phyloP scores from a whole-genome alignment of 164 flowering plant genomes.

The Magnolia changhungtana region DNA sequence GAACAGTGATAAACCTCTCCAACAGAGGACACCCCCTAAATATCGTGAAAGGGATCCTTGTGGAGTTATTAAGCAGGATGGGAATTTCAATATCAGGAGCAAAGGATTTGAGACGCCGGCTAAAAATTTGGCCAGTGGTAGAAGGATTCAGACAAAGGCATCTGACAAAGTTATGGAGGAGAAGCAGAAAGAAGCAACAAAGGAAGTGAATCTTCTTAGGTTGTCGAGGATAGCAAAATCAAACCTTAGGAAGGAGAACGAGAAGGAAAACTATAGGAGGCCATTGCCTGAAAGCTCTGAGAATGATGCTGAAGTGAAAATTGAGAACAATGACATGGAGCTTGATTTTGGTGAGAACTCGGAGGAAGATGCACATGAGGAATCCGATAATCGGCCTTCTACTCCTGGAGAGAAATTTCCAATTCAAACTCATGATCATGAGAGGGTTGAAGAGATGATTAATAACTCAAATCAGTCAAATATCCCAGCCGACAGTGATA shows the following conservation, averaged over 20 bases:
- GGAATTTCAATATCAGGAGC: conserved; percentile 40
- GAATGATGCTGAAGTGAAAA: conserved; percentile 82
- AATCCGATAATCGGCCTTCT: conserved; percentile 42
- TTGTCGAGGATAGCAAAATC: conserved; percentile 94
- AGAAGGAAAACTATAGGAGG: conserved; percentile 92
- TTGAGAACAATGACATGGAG: conserved; percentile 96
- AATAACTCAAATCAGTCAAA: conserved; percentile 25
- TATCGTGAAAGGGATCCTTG: conserved; percentile 51
- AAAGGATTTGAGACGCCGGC: conserved; percentile 59
- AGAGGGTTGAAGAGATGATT: conserved; percentile 33
- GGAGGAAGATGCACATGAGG: conserved; percentile 75
- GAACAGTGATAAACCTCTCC: conserved; percentile 64
- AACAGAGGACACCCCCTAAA: conserved; percentile 63
- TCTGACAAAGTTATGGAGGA: conserved; percentile 51
- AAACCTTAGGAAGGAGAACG: conserved; percentile 86
- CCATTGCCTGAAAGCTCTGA: conserved; percentile 63
- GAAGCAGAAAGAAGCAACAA: conserved; percentile 56
- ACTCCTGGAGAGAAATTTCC: conserved; percentile 36
- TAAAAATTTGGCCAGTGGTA: conserved; percentile 47
- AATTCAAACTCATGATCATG: conserved; percentile 36
- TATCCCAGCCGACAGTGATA: conserved; percentile 20
- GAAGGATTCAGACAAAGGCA: conserved; percentile 54
- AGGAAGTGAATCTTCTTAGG: conserved; percentile 75
- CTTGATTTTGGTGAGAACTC: conserved; percentile 90
- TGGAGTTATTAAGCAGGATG: conserved; percentile 49